Evolutionary conservation across 2,329 filamentous ascomycete genomes (phyloP), one percentile per base, ranked within the genome.

Genomic region (Zymoseptoria pseudotritici): DNA sequence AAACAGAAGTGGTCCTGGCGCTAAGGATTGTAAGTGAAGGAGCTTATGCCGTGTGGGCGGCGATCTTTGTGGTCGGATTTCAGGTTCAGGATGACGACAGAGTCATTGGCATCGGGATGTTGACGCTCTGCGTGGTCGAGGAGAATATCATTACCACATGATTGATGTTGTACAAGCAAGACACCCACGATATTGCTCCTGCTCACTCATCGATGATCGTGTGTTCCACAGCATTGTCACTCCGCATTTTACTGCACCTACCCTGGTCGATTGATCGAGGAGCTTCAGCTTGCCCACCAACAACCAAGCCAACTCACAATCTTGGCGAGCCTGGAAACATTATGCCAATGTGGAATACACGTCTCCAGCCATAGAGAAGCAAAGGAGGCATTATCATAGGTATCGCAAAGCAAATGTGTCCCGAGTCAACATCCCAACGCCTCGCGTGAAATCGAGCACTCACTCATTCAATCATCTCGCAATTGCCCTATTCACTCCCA

Each of bases 401-500:
- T 29, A 29, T 29, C 26, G 26, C 7, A 8, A 9, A 29, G 26
- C 26, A 29, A 29, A 29, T 29, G 26, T 29, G 13, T 46, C 36
- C 36, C 36, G n/a, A 5, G 36, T 46, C 36, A 29, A 29, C 26
- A 17, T 46, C 6, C 36, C 36, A 46, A 46, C 36, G 36, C 36
- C 36, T 46, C 36, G 36, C 36, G 36, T 46, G 13, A 17, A n/a
- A 17, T 46, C 36, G 36, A 46, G 36, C 36, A 46, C 2, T 17
- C 13, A 46, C 1, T 42, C 36, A 46, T 17, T 42, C 13, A 46
- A 17, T 42, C 11, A 46, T 7, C 4, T 42, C 36, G 17, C 36
- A n/a, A 17, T n/a, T 5, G 26, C 26, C 9, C 4, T 20, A 8
- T 6, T 59, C 58, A 74, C 64, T 75, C 73, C 73, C 73, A 75